These are phyloP conservation scores for Alopecurus myosuroides DNA, from an alignment of 176 grass and related monocot species.

Conservation along the genomic window DNA sequence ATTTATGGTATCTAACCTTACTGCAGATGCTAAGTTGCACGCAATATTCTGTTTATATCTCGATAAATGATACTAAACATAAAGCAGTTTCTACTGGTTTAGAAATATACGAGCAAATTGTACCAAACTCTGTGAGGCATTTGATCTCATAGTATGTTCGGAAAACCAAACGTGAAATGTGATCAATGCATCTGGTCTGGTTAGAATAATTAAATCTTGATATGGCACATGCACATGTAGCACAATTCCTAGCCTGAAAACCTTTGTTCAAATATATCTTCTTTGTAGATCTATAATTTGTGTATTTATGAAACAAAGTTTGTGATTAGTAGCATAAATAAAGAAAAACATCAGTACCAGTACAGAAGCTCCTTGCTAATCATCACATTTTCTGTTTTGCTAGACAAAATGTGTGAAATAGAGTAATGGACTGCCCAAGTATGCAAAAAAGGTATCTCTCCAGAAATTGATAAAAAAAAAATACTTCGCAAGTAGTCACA, in stretches of 20 bases:
- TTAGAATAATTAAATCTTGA: neutral
- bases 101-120: conserved; percentile 11
- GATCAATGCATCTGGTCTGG: neutral
- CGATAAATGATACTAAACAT: neutral
- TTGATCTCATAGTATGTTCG: neutral
- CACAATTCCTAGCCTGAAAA: conserved; percentile 1
- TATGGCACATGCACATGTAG: conserved; percentile 1
- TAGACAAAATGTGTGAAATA: neutral
- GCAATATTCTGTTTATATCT: conserved; percentile 8
- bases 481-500: neutral
- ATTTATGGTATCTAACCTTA: neutral
- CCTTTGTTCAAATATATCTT: neutral
- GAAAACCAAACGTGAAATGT: neutral
- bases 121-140: neutral
- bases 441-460: neutral
- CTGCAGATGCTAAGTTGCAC: neutral
- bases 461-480: no score
- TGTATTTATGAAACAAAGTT: neutral
- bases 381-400: neutral
- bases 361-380: neutral
- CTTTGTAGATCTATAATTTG: neutral
- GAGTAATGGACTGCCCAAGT: neutral
- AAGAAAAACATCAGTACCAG: neutral
- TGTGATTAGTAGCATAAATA: neutral
- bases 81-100: conserved; percentile 4